Evolutionary conservation across 495 filamentous ascomycete species (phyloP).

Genomic region (Penicillium cataractarum): DNA sequence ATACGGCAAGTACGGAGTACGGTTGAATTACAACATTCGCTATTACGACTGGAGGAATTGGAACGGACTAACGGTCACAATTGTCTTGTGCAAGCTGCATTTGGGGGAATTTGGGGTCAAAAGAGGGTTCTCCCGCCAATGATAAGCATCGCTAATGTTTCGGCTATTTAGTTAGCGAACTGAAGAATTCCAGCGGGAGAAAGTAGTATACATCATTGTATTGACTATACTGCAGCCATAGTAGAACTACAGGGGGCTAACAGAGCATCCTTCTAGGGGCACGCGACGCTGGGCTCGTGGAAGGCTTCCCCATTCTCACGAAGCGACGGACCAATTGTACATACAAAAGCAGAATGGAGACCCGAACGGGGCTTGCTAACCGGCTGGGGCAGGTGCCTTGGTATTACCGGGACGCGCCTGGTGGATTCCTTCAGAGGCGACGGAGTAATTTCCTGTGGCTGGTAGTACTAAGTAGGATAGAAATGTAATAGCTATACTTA

Average conservation of each 20-base stretch:
- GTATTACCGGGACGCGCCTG: neutral
- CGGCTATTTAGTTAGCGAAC: slow-evolving; percentile 10
- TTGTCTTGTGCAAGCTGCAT: neutral
- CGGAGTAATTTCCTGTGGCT: neutral
- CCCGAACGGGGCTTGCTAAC: slow-evolving; percentile 4
- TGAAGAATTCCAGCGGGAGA: neutral
- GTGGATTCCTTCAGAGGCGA: slow-evolving; percentile 1
- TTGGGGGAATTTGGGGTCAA: slow-evolving; percentile 1
- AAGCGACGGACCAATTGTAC: neutral
- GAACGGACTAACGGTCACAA: slow-evolving; percentile 1
- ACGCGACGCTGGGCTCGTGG: neutral
- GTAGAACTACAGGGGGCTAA: neutral
- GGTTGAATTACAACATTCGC: neutral
- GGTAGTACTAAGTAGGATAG: neutral
- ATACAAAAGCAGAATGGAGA: neutral
- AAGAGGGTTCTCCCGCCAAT: slow-evolving; percentile 16
- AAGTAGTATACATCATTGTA: neutral
- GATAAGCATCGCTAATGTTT: slow-evolving; percentile 18
- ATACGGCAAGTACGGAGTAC: slow-evolving; percentile 2
- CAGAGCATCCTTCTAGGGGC: neutral
- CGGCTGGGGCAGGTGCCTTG: slow-evolving; percentile 9
- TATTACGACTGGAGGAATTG: neutral
- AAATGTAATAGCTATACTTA: neutral
- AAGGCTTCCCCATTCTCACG: neutral
- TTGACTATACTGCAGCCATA: neutral